phyloP scores from a whole-genome alignment of 768 basidiomycete genomes.

The Termitomyces sp. region DNA sequence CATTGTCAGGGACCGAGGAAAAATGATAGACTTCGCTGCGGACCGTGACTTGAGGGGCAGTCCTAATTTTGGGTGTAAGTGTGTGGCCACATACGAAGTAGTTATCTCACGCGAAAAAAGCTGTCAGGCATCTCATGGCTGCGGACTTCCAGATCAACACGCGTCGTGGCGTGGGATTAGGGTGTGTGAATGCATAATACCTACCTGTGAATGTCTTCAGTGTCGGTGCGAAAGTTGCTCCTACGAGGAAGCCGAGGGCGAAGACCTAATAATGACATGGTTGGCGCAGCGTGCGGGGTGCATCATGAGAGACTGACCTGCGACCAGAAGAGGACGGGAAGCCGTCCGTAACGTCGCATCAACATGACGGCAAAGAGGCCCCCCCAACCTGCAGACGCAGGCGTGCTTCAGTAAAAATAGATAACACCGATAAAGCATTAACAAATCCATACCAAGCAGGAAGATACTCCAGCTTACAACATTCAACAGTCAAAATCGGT shows the following conservation, averaged over 20 bases:
- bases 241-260: slow-evolving; percentile 52
- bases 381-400: slow-evolving; percentile 42
- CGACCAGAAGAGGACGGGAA: slow-evolving; percentile 69
- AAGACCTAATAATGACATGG: slow-evolving; percentile 32
- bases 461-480: slow-evolving; percentile 57
- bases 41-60: slow-evolving; percentile 50
- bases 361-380: slow-evolving; percentile 60
- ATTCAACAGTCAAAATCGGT: background rate
- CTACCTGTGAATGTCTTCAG: slow-evolving; percentile 45
- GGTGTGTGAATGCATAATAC: background rate
- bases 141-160: background rate
- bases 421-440: no score
- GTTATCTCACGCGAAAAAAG: slow-evolving; percentile 42
- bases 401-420: background rate
- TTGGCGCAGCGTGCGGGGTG: background rate
- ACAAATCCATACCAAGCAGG: slow-evolving; percentile 34
- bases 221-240: slow-evolving; percentile 49
- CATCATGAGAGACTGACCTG: slow-evolving; percentile 32
- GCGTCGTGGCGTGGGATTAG: background rate
- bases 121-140: slow-evolving; percentile 57
- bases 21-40: slow-evolving; percentile 17
- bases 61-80: slow-evolving; percentile 1
- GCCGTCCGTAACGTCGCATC: slow-evolving; percentile 56
- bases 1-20: background rate
- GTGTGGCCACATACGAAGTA: background rate